Evolutionary conservation across 495 filamentous ascomycete genomes (phyloP), one percentile per base, ranked within the genome.

Genomic region (Aspergillus sparsus): DNA sequence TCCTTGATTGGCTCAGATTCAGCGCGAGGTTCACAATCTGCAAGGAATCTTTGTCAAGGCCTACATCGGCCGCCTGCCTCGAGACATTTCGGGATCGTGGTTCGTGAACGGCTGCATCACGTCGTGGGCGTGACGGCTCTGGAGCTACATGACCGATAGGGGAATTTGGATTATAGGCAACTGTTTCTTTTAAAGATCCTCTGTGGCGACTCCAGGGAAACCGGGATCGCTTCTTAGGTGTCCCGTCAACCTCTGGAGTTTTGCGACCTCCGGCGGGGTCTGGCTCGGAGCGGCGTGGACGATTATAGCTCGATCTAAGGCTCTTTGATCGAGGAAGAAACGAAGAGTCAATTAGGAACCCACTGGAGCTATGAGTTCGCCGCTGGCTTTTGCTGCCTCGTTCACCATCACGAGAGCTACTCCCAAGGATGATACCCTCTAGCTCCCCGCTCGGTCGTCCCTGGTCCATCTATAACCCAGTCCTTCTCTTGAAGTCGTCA

Each of bases 11-110:
- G 75, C 89, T 96, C 51, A 97, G 73, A 66, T 88, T 93, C 68
- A 97, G 74, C 2, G 93, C 93, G 72, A 97, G 87, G 66, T 89
- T 92, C 39, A 97, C 90, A 58, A 97, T 93, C 71, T 96, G 89
- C 16, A 89, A 80, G 18, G 91, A 86, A 64, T 97, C 91, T 15
- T 83, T 75, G 72, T 92, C 89, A 11, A 89, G 66, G 0, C 75
- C 79, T 41, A 67, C 51, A 7, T 66, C 46, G 31, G 64, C 21
- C 21, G 21, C 46, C 49, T 64, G 67, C n/a, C 58, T 59, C 7
- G 58, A 58, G 21, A 53, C 35, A 34, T 51, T 53, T 18, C 58
- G 50, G 31, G 45, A 35, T 6, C 58, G 60, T 47, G 66, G 62
- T 52, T 58, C 52, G 11, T 64, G 34, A 15, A 49, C 5, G 10